Percentiles rank a stretch among this genome's conserved stretches.
Conservation (phyloP, 78 protist species). For the Dictyostelium brefeldianum region DNA sequence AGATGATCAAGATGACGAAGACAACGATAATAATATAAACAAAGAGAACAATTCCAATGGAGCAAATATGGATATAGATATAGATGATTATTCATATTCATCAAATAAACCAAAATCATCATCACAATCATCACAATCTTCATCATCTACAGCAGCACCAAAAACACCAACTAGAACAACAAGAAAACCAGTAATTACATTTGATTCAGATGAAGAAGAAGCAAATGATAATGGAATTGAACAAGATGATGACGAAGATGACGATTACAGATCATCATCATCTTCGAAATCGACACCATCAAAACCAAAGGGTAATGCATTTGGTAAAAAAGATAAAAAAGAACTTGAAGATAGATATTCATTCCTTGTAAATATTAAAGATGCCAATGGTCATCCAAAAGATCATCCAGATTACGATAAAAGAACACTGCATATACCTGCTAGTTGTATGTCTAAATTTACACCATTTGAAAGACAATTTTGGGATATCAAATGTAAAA, state of each 20-base stretch:
- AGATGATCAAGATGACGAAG: not conserved
- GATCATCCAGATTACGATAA: constrained; percentile 85
- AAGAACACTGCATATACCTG: constrained; percentile 85
- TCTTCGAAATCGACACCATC: not conserved
- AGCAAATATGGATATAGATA: not conserved
- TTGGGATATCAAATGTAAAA: constrained; percentile 92
- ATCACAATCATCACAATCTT: not conserved
- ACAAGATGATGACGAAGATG: not conserved
- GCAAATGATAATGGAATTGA: not conserved
- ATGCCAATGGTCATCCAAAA: constrained; percentile 44
- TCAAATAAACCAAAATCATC: not conserved
- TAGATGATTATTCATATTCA: not conserved
- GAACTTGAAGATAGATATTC: constrained; percentile 31
- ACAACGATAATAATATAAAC: not conserved
- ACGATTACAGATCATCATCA: not conserved
- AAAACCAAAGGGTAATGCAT: not conserved
- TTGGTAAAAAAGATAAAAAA: constrained; percentile 28
- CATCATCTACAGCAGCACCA: not conserved
- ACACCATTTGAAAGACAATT: constrained; percentile 93
- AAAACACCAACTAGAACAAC: not conserved
- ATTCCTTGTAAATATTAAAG: constrained; percentile 63
- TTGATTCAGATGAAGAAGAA: not conserved
- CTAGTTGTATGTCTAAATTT: not conserved
- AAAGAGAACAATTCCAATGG: not conserved
- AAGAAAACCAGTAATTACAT: not conserved